phyloP scores from a whole-genome alignment of 2,329 filamentous ascomycete species.

The Pseudogymnoascus sp. region DNA sequence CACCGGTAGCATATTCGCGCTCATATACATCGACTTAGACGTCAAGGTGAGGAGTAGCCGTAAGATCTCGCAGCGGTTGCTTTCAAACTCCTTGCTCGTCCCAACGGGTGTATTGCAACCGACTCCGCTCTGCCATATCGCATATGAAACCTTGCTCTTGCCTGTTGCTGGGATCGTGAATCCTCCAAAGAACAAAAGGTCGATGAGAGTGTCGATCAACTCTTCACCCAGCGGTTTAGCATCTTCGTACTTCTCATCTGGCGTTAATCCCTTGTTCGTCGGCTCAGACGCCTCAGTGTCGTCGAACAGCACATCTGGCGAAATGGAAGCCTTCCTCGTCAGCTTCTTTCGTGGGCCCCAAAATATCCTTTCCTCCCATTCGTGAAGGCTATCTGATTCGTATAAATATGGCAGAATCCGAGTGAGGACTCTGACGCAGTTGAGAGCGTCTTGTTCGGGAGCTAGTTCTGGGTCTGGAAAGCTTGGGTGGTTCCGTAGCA shows the following conservation, averaged over 20 bases:
- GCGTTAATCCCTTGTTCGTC: constrained; percentile 28
- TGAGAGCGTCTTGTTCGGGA: constrained; percentile 78
- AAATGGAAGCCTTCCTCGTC: constrained; percentile 53
- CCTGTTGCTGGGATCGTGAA: constrained; percentile 73
- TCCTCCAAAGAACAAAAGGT: constrained; percentile 84
- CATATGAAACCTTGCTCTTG: constrained; percentile 74
- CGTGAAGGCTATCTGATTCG: constrained; percentile 71
- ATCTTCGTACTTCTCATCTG: constrained; percentile 64
- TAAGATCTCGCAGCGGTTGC: constrained; percentile 83
- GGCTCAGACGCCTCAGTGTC: constrained; percentile 42
- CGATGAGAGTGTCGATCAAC: constrained; percentile 79
- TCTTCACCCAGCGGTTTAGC: constrained; percentile 86
- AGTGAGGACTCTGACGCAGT: constrained; percentile 88
- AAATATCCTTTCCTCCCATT: constrained; percentile 91
- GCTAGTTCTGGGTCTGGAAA: constrained; percentile 84
- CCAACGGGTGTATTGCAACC: constrained; percentile 85
- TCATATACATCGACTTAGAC: constrained; percentile 90
- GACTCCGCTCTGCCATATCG: constrained; percentile 97
- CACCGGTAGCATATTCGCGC: constrained; percentile 68
- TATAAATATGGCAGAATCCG: constrained; percentile 86
- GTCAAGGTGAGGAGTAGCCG: constrained; percentile 77
- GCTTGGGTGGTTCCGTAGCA: constrained; percentile 78
- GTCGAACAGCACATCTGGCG: constrained; percentile 77
- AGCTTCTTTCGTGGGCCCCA: constrained; percentile 70
- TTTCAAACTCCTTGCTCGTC: constrained; percentile 87